phyloP scores from a whole-genome alignment of 225 moss, liverwort and hornwort species.

The Sphagnum tenellum region DNA sequence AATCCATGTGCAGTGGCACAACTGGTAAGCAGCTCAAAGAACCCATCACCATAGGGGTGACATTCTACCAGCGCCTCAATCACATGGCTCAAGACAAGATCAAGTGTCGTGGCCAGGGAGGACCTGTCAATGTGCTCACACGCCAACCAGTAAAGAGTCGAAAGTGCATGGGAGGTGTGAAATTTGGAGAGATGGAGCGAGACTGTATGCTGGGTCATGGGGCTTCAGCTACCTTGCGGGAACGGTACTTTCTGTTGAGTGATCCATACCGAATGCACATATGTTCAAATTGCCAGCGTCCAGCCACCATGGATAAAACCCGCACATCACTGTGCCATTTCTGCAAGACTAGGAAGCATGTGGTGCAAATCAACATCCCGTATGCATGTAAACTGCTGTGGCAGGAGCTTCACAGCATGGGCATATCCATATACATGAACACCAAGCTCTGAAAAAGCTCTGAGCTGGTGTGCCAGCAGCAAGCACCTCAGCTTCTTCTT shows the following conservation, averaged over 20 bases:
- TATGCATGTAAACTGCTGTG: slow-evolving; percentile 82
- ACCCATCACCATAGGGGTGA: slow-evolving; percentile 68
- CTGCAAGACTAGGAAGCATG: slow-evolving; percentile 45
- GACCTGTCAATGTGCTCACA: slow-evolving; percentile 82
- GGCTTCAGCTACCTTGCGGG: slow-evolving; percentile 80
- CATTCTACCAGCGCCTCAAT: slow-evolving; percentile 80
- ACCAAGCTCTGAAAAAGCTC: slow-evolving; percentile 19
- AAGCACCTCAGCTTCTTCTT: no score
- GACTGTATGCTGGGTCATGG: slow-evolving; percentile 96
- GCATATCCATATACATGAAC: slow-evolving; percentile 69
- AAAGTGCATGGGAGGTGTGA: slow-evolving; percentile 72
- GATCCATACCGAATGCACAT: slow-evolving; percentile 73
- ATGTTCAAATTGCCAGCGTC: slow-evolving; percentile 56
- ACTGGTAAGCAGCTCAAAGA: slow-evolving; percentile 56
- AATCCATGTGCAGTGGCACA: slow-evolving; percentile 60
- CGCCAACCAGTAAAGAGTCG: slow-evolving; percentile 88
- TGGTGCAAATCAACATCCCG: slow-evolving; percentile 84
- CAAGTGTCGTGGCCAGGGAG: slow-evolving; percentile 78
- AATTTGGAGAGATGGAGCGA: slow-evolving; percentile 98
- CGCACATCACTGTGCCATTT: slow-evolving; percentile 59
- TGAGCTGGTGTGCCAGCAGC: no score
- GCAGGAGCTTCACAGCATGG: slow-evolving; percentile 96
- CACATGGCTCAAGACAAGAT: slow-evolving; percentile 99
- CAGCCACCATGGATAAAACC: slow-evolving; percentile 53
- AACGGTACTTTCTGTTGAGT: slow-evolving; percentile 72